Percentiles rank a stretch among this genome's conserved stretches.
Evolutionary conservation across 176 grass and related monocot genomes (phyloP).

Genomic region (Puccinellia tenuiflora): DNA sequence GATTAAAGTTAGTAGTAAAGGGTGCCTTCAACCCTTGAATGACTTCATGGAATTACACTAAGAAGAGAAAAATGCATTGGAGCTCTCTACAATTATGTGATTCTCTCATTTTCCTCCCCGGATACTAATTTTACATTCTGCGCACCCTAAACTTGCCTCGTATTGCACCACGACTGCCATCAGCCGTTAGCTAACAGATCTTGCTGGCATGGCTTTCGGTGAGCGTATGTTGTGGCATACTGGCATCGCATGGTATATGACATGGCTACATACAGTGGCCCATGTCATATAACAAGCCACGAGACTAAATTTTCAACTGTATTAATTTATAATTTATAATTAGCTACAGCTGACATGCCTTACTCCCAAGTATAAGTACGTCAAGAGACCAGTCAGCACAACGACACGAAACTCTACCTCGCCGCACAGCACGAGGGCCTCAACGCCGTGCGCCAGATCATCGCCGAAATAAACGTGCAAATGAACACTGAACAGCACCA

Average conservation of each 20-base stretch:
- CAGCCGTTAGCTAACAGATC: not conserved
- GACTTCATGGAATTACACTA: not conserved
- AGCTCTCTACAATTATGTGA: not conserved
- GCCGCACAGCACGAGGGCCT: constrained; percentile 78
- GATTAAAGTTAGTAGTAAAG: not conserved
- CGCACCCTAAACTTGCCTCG: not conserved
- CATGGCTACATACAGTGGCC: not conserved
- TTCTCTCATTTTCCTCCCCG: not conserved
- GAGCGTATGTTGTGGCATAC: not conserved
- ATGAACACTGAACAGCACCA: constrained; percentile 92
- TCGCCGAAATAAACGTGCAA: constrained; percentile 67
- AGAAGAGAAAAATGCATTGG: not conserved
- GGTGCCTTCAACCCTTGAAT: not conserved
- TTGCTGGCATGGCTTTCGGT: not conserved
- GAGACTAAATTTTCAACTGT: not conserved
- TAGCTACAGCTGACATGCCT: not conserved
- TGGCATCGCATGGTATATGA: not conserved
- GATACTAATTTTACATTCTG: not conserved
- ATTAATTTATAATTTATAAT: not conserved
- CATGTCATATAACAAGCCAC: not conserved
- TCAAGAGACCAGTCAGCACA: constrained; percentile 84
- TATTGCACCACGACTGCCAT: not conserved
- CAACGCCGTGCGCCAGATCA: constrained; percentile 53
- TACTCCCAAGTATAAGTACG: constrained; percentile 56
- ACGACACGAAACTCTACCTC: constrained; percentile 94